phyloP scores from a whole-genome alignment of 805 yeast species.

The Wickerhamomyces tratensis region DNA sequence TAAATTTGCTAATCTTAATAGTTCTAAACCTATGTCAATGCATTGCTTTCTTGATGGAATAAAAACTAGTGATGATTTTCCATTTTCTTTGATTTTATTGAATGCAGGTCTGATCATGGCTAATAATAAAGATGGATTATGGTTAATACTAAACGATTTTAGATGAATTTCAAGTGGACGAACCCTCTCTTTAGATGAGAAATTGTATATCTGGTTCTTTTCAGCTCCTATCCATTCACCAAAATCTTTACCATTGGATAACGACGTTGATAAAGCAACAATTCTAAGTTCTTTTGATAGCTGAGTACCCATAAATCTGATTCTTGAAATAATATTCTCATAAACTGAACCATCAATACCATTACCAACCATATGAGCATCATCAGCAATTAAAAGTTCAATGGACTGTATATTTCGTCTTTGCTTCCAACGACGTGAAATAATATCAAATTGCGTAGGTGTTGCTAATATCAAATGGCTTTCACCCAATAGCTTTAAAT shows the following conservation, averaged over 20 bases:
- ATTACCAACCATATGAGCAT: slow-evolving; percentile 55
- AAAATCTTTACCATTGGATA: slow-evolving; percentile 68
- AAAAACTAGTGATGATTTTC: slow-evolving; percentile 37
- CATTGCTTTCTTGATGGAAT: slow-evolving; percentile 47
- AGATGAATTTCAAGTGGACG: slow-evolving; percentile 49
- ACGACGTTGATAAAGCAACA: slow-evolving; percentile 59
- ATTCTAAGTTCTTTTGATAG: slow-evolving; percentile 49
- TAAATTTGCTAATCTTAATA: slow-evolving; percentile 26
- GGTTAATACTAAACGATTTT: slow-evolving; percentile 35
- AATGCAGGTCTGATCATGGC: slow-evolving; percentile 43
- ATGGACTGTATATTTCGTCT: slow-evolving; percentile 60
- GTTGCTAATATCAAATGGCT: slow-evolving; percentile 70
- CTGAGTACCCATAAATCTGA: slow-evolving; percentile 61
- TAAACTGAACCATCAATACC: slow-evolving; percentile 51
- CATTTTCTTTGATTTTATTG: slow-evolving; percentile 26
- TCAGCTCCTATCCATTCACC: slow-evolving; percentile 82
- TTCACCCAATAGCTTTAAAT: slow-evolving; percentile 43
- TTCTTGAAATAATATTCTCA: slow-evolving; percentile 62
- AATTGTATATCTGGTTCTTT: slow-evolving; percentile 55
- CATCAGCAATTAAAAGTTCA: slow-evolving; percentile 64
- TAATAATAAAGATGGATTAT: slow-evolving; percentile 40
- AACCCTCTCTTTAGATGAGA: slow-evolving; percentile 51
- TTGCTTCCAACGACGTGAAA: slow-evolving; percentile 79
- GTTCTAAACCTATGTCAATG: slow-evolving; percentile 38
- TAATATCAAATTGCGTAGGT: slow-evolving; percentile 63